A percentile compares a stretch with the other conserved stretches of the same genome.
These are phyloP conservation scores for Umbelopsis sp. DNA, from an alignment of 371 early-diverging fungal genomes.

Conservation along the genomic window DNA sequence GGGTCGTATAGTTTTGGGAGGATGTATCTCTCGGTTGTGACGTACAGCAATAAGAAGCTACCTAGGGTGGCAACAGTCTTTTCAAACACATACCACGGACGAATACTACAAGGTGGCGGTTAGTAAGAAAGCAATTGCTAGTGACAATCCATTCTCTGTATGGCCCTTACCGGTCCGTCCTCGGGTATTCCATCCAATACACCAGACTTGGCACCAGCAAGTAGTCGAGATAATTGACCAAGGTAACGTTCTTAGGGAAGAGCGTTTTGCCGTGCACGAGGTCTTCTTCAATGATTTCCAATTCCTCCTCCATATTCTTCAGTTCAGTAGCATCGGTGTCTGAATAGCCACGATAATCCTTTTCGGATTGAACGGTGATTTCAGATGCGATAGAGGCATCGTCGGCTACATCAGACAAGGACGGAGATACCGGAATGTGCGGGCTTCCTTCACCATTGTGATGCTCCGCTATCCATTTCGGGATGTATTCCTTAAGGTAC, in stretches of 20 bases:
- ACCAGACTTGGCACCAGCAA: constrained; percentile 88
- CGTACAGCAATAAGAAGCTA: constrained; percentile 78
- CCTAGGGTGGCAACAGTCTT: constrained; percentile 83
- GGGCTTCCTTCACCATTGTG: constrained; percentile 16
- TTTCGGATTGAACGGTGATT: not conserved
- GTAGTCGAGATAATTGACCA: constrained; percentile 87
- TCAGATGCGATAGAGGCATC: not conserved
- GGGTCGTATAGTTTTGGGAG: constrained; percentile 78
- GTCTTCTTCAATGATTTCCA: constrained; percentile 64
- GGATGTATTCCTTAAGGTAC: constrained; percentile 39
- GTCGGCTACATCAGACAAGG: not conserved
- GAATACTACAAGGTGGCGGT: constrained; percentile 60
- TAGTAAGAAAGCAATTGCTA: no score
- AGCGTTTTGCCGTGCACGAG: constrained; percentile 57
- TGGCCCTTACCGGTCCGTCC: constrained; percentile 69
- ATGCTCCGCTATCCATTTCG: constrained; percentile 31
- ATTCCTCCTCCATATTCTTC: constrained; percentile 47
- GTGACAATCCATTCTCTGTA: constrained; percentile 1
- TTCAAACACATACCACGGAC: constrained; percentile 85
- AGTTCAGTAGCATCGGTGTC: not conserved
- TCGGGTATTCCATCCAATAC: constrained; percentile 93
- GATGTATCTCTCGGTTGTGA: constrained; percentile 87
- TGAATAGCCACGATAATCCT: constrained; percentile 7
- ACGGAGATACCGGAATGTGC: not conserved
- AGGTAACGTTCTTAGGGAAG: constrained; percentile 84